A percentile compares a stretch with the other conserved stretches of the same genome.
These are phyloP conservation scores for Fusarium setosum DNA, from an alignment of 2,329 filamentous ascomycete species.

Conservation along the genomic window DNA sequence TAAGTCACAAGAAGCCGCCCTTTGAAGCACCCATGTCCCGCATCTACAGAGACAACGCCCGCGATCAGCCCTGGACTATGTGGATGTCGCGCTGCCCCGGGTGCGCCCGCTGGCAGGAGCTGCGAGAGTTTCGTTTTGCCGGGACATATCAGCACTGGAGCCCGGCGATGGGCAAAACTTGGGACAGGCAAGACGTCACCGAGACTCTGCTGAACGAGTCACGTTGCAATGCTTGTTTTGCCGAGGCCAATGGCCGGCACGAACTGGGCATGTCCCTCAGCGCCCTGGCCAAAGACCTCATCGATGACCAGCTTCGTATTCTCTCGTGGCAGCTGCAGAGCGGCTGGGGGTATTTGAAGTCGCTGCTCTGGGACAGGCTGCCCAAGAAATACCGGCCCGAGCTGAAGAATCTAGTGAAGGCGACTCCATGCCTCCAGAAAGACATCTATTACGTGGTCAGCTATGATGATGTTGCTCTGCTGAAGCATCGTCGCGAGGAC, in stretches of 20 bases:
- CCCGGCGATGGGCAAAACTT: neutral
- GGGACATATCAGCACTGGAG: neutral
- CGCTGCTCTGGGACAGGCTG: accelerated
- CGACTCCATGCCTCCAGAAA: neutral
- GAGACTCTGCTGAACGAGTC: neutral
- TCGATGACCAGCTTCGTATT: neutral
- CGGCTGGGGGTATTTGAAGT: neutral
- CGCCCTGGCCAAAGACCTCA: neutral
- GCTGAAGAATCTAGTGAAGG: neutral
- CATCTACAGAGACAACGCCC: neutral
- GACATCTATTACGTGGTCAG: neutral
- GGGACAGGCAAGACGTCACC: neutral
- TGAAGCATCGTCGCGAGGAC: neutral
- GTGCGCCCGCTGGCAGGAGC: conserved; percentile 31
- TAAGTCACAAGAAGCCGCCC: neutral
- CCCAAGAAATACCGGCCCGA: neutral
- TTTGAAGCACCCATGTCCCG: neutral
- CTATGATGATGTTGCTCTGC: neutral
- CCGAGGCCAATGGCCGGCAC: neutral
- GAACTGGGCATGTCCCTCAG: neutral
- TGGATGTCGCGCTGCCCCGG: conserved; percentile 24
- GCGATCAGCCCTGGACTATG: conserved; percentile 1
- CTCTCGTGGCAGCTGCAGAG: neutral
- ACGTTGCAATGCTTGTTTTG: conserved; percentile 21
- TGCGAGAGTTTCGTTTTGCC: conserved; percentile 17